Conservation (phyloP, 2,329 filamentous ascomycete genomes). For the Macrophomina pseudophaseolina region DNA sequence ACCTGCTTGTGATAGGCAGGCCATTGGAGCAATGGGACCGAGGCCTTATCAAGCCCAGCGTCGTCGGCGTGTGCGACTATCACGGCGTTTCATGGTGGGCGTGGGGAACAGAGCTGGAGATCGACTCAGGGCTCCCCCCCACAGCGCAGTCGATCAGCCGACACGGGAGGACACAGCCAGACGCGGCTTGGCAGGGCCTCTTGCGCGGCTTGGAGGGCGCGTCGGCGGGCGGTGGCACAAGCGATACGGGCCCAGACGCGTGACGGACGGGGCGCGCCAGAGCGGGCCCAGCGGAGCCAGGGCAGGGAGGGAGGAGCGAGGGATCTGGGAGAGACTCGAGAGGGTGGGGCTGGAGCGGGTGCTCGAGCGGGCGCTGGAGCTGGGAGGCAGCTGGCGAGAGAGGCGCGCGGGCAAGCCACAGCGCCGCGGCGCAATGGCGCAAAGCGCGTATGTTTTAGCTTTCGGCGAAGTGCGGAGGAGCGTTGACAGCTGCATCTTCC, state of each 20-base stretch:
- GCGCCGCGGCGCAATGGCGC: background rate
- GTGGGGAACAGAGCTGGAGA: background rate
- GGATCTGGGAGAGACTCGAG: background rate
- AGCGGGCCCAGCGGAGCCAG: background rate
- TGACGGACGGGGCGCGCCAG: conserved; percentile 3
- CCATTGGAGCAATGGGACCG: conserved; percentile 18
- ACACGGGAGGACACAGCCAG: conserved; percentile 4
- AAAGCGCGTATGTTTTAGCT: conserved; percentile 24
- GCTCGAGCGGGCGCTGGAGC: background rate
- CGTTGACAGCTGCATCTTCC: conserved; percentile 21
- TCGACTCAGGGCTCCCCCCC: background rate
- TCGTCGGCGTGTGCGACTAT: background rate
- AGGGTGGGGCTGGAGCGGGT: background rate
- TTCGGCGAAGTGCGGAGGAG: conserved; percentile 23
- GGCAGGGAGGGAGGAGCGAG: background rate
- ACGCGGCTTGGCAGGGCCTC: conserved; percentile 25
- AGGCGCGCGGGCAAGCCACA: conserved; percentile 5
- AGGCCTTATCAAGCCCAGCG: conserved; percentile 18
- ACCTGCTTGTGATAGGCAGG: background rate
- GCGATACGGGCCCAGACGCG: conserved; percentile 16
- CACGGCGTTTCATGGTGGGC: conserved; percentile 20
- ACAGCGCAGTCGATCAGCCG: conserved; percentile 20
- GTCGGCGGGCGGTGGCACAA: conserved; percentile 8
- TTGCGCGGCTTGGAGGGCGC: conserved; percentile 7
- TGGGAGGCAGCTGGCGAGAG: background rate